Percentiles rank a stretch among this genome's conserved stretches.
phyloP scores from a whole-genome alignment of 176 grass and related monocot species.

The Oryza meridionalis region DNA sequence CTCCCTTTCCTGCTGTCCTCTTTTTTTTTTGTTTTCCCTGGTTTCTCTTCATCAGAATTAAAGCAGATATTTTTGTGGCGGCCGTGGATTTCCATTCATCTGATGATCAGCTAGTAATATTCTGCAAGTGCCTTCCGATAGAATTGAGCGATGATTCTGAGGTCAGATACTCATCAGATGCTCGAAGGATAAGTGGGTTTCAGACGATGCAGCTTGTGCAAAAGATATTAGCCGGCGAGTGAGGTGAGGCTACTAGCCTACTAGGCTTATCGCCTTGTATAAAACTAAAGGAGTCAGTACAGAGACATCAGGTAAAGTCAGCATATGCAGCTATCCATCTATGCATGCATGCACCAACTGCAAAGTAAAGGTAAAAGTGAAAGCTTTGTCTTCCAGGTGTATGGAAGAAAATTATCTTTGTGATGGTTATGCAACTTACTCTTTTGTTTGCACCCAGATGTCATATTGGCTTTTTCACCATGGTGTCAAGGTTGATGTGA shows the following conservation, averaged over 20 bases:
- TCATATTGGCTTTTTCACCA: background rate
- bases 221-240: background rate
- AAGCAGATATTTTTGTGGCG: background rate
- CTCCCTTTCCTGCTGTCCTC: background rate
- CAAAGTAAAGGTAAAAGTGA: slow-evolving; percentile 11
- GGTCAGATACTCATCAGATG: slow-evolving; percentile 29
- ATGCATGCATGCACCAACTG: slow-evolving; percentile 4
- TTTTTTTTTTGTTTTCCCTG: background rate
- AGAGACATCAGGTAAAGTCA: background rate
- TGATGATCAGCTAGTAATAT: background rate
- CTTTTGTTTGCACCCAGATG: background rate
- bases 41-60: background rate
- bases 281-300: background rate
- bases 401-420: background rate
- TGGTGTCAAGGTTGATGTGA: background rate
- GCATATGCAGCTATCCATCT: slow-evolving; percentile 7
- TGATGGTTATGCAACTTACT: background rate
- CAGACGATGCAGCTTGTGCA: background rate
- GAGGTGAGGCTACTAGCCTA: background rate
- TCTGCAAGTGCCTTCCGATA: background rate
- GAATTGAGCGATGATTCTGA: slow-evolving; percentile 4
- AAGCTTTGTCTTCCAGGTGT: background rate
- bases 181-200: slow-evolving; percentile 35
- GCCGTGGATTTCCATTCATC: slow-evolving; percentile 17
- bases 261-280: background rate